phyloP scores from a whole-genome alignment of 441 rosid species.

The Theobroma grandiflorum region DNA sequence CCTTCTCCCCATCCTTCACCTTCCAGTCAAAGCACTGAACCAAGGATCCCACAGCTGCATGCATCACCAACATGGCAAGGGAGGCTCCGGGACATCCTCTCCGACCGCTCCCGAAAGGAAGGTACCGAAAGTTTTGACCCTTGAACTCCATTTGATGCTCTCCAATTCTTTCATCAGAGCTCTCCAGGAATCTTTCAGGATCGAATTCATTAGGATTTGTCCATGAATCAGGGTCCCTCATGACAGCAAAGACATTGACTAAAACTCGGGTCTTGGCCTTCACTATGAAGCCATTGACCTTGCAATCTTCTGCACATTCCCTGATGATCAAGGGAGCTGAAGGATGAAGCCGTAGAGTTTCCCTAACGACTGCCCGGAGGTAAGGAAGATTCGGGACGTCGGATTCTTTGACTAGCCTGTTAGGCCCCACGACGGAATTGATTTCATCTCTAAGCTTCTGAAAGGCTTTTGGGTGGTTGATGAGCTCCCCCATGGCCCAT shows the following conservation, averaged over 20 bases:
- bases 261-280: conserved; percentile 42
- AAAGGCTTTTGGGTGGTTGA: conserved; percentile 42
- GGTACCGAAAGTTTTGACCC: conserved; percentile 65
- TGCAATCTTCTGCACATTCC: conserved; percentile 44
- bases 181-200: conserved; percentile 46
- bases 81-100: conserved; percentile 53
- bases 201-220: conserved; percentile 32
- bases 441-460: conserved; percentile 50
- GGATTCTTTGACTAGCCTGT: conserved; percentile 38
- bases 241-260: conserved; percentile 43
- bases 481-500: conserved; percentile 68
- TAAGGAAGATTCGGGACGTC: conserved; percentile 46
- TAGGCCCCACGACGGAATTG: conserved; percentile 28
- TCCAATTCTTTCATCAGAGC: conserved; percentile 48
- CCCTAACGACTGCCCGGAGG: conserved; percentile 39
- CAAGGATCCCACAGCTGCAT: conserved; percentile 48
- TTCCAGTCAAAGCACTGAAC: conserved; percentile 72
- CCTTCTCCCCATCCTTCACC: conserved; percentile 39
- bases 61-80: conserved; percentile 51
- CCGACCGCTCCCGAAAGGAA: conserved; percentile 67
- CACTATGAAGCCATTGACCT: conserved; percentile 32
- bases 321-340: conserved; percentile 43
- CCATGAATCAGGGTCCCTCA: conserved; percentile 45
- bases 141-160: conserved; percentile 77
- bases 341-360: conserved; percentile 45